Evolutionary conservation across 192 early-diverging fungal species (phyloP).

Genomic region (Coemansia sp.): DNA sequence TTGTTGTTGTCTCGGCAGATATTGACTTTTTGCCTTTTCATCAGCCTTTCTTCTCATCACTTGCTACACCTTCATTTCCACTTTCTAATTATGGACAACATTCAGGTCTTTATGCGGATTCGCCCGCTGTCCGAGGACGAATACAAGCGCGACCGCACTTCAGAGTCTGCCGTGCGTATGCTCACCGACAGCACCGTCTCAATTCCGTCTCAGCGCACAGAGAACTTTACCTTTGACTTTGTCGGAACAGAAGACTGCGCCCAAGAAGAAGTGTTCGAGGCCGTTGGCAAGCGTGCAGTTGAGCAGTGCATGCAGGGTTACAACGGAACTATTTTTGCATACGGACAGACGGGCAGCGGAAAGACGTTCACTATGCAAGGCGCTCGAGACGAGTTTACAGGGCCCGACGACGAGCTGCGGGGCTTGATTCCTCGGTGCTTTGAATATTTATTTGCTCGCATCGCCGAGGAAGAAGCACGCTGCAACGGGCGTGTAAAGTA

Average conservation of each 20-base stretch:
- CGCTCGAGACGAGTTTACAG: constrained; percentile 79
- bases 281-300: constrained; percentile 64
- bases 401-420: constrained; percentile 67
- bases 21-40: neutral
- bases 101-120: constrained; percentile 65
- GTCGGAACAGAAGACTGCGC: constrained; percentile 62
- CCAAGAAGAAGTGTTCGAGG: constrained; percentile 59
- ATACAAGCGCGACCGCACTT: constrained; percentile 43
- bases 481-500: constrained; percentile 63
- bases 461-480: constrained; percentile 58
- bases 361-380: constrained; percentile 83
- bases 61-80: neutral
- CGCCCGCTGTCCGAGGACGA: constrained; percentile 59
- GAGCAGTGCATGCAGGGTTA: constrained; percentile 72
- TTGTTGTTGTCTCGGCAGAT: neutral
- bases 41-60: neutral
- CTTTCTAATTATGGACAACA: constrained; percentile 52
- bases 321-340: constrained; percentile 77
- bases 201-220: constrained; percentile 59
- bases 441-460: constrained; percentile 64
- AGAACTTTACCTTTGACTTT: constrained; percentile 71
- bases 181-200: constrained; percentile 53
- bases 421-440: constrained; percentile 69
- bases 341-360: constrained; percentile 75
- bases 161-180: constrained; percentile 53